Conservation (phyloP, 2,329 filamentous ascomycete species). For the Septoria petroselini region DNA sequence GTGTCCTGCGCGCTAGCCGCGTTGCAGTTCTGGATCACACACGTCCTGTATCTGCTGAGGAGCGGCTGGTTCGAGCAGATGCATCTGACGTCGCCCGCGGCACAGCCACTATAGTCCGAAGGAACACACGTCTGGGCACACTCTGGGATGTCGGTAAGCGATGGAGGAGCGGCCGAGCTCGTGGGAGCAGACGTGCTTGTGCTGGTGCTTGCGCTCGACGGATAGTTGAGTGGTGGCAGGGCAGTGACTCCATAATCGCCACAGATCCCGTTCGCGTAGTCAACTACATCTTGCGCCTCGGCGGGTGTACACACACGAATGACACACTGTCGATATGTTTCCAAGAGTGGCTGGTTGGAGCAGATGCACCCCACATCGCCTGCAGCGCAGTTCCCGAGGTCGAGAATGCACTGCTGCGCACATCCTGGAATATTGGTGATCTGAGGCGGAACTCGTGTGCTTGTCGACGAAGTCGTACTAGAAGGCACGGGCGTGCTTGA, state of each 20-base stretch:
- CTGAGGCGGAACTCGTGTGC: background rate
- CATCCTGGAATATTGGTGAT: slow-evolving; percentile 5
- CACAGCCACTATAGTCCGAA: too few species aligned
- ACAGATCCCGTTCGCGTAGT: background rate
- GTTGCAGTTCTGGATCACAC: too few species aligned
- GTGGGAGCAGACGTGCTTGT: background rate
- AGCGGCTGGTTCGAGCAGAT: too few species aligned
- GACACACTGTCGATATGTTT: slow-evolving; percentile 5
- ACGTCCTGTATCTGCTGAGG: too few species aligned
- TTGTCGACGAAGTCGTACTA: background rate
- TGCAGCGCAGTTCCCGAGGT: slow-evolving; percentile 1
- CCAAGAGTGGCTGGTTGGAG: slow-evolving; percentile 4
- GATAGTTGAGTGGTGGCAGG: background rate
- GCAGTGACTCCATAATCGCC: background rate
- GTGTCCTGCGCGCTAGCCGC: too few species aligned
- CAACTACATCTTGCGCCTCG: slow-evolving; percentile 1
- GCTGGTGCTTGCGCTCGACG: background rate
- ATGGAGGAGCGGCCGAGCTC: background rate
- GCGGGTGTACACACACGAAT: background rate
- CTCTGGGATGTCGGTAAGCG: background rate
- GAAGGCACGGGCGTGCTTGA: too few species aligned
- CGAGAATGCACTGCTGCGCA: slow-evolving; percentile 1
- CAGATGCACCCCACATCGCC: slow-evolving; percentile 7
- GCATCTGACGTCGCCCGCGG: too few species aligned
- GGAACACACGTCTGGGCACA: slow-evolving; percentile 1